Conservation (phyloP, 192 early-diverging fungal species). For the Diversispora eburnea region DNA sequence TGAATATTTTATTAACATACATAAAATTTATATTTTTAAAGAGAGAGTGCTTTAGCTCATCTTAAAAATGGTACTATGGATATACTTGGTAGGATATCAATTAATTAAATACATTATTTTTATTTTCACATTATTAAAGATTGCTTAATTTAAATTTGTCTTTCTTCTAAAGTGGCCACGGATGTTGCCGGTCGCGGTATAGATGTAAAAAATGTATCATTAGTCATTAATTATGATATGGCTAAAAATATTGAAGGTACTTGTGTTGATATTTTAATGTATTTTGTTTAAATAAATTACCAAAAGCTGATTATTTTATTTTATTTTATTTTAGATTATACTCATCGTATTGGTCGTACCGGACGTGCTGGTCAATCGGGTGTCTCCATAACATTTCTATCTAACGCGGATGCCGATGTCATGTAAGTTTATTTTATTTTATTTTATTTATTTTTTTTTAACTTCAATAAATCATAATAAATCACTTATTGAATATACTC, state of each 20-base stretch:
- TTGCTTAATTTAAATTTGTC: neutral
- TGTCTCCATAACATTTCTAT: constrained; percentile 85
- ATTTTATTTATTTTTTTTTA: too few species aligned
- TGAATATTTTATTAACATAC: neutral
- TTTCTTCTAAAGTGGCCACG: constrained; percentile 68
- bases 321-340: constrained; percentile 68
- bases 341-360: constrained; percentile 97
- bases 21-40: constrained; percentile 6
- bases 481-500: neutral
- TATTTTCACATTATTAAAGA: neutral
- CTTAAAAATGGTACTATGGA: constrained; percentile 80
- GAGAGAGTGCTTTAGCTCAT: constrained; percentile 79
- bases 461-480: neutral
- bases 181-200: constrained; percentile 99
- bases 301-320: neutral
- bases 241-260: constrained; percentile 92
- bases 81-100: constrained; percentile 49
- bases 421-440: constrained; percentile 72
- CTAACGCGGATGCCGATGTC: constrained; percentile 79
- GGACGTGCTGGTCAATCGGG: constrained; percentile 95
- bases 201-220: constrained; percentile 94
- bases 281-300: neutral
- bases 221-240: constrained; percentile 99
- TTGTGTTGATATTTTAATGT: constrained; percentile 18
- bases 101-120: neutral